These are phyloP conservation scores for Fusarium nygamai DNA, from an alignment of 2,329 filamentous ascomycete species.

Conservation along the genomic window DNA sequence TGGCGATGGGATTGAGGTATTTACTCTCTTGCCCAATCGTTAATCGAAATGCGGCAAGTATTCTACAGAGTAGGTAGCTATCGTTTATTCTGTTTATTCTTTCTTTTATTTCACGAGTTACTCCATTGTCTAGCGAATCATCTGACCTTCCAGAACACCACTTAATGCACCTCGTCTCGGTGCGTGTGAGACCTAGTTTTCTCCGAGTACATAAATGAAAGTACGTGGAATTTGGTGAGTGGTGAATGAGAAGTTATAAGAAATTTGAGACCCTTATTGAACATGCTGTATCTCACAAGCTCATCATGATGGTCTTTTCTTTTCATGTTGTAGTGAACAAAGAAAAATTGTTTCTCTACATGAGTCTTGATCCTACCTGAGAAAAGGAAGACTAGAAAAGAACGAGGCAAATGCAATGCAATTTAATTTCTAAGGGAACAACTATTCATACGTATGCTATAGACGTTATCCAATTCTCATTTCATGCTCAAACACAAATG, in stretches of 20 bases:
- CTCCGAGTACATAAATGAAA: too few relatives aligned
- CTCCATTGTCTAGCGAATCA: too few relatives aligned
- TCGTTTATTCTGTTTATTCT: too few relatives aligned
- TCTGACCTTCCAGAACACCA: neutral
- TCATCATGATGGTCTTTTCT: fast-evolving
- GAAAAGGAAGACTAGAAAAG: too few relatives aligned
- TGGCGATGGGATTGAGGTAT: neutral
- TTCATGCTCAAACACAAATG: neutral
- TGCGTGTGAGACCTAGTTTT: too few relatives aligned
- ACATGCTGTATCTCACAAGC: fast-evolving
- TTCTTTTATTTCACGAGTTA: neutral
- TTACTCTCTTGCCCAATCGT: neutral
- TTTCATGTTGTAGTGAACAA: neutral
- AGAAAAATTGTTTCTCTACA: too few relatives aligned
- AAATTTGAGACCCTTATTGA: neutral
- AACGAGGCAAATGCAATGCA: neutral
- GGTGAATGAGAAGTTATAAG: neutral
- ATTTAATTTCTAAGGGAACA: neutral
- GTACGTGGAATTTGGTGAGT: too few relatives aligned
- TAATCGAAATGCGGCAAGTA: too few relatives aligned
- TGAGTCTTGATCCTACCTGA: too few relatives aligned
- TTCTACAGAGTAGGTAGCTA: neutral
- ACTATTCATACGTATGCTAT: neutral
- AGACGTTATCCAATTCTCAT: neutral
- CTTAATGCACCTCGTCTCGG: neutral